Percentiles rank a stretch among this genome's conserved stretches.
Conservation (phyloP, 345 rosid genomes). For the Erysimum cheiranthoides region DNA sequence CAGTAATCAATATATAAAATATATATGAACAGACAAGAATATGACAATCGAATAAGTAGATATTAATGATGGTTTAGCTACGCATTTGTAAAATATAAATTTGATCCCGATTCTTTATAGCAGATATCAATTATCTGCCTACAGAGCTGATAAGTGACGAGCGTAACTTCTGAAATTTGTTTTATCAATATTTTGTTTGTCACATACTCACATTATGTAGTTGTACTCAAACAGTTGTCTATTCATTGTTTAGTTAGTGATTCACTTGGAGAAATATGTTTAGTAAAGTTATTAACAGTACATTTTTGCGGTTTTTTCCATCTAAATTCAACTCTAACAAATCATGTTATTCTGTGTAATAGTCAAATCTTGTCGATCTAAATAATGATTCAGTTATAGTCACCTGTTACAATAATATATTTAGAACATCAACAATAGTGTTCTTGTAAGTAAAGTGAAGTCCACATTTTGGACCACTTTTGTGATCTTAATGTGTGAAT, state of each 20-base stretch:
- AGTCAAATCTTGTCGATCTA: too few relatives aligned
- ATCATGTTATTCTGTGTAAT: too few relatives aligned
- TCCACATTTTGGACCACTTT: slow-evolving; percentile 1
- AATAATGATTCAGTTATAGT: not conserved
- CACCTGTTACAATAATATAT: not conserved
- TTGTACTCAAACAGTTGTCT: not conserved
- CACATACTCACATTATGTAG: not conserved
- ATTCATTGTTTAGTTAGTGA: not conserved
- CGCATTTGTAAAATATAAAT: not conserved
- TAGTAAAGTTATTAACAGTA: too few relatives aligned
- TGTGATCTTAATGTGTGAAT: slow-evolving; percentile 2
- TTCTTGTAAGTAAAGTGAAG: not conserved
- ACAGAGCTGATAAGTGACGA: not conserved
- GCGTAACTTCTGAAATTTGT: not conserved
- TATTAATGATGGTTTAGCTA: not conserved
- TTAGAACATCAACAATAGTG: not conserved
- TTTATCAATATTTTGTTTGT: not conserved
- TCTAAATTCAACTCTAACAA: too few relatives aligned
- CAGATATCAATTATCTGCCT: too few relatives aligned
- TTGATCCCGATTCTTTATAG: not conserved
- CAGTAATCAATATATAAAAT: not conserved
- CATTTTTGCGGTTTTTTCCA: too few relatives aligned
- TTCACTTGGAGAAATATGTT: too few relatives aligned
- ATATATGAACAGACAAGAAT: not conserved
- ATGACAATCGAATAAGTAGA: not conserved